Percentiles rank a stretch among this genome's conserved stretches.
phyloP scores from a whole-genome alignment of 345 rosid genomes.

The Hibiscus mutabilis region DNA sequence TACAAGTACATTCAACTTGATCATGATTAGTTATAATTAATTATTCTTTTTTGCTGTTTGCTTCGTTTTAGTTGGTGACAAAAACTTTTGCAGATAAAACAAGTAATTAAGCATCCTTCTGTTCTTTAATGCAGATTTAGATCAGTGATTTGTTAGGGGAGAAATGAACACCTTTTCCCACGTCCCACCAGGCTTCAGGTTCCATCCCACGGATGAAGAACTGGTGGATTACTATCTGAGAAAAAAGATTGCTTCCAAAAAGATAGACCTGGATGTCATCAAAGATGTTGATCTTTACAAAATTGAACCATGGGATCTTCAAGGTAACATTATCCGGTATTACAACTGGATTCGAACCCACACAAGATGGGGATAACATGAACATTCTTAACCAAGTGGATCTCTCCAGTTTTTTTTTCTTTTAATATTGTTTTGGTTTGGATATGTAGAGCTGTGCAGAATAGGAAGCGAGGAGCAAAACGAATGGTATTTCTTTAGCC shows the following conservation, averaged over 20 bases:
- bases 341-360: too few relatives aligned
- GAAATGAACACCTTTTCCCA: slow-evolving; percentile 49
- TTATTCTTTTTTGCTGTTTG: too few relatives aligned
- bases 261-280: slow-evolving; percentile 65
- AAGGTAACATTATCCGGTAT: slow-evolving; percentile 29
- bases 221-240: slow-evolving; percentile 67
- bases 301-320: slow-evolving; percentile 83
- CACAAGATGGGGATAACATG: too few relatives aligned
- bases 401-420: too few relatives aligned
- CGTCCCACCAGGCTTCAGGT: slow-evolving; percentile 79
- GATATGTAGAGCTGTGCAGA: slow-evolving; percentile 55
- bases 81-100: background rate
- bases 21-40: background rate
- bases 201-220: slow-evolving; percentile 79
- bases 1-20: slow-evolving; percentile 9
- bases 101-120: too few relatives aligned
- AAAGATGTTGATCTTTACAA: slow-evolving; percentile 74
- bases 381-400: too few relatives aligned
- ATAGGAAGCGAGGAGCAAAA: slow-evolving; percentile 82
- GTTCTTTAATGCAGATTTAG: slow-evolving; percentile 25
- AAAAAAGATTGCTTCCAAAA: slow-evolving; percentile 57
- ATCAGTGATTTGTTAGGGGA: background rate
- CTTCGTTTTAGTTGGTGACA: too few relatives aligned
- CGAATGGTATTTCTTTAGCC: slow-evolving; percentile 99
- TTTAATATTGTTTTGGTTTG: background rate